Evolutionary conservation across 352 stramenopile species (phyloP).

Genomic region (Elongisporangium anandrum): DNA sequence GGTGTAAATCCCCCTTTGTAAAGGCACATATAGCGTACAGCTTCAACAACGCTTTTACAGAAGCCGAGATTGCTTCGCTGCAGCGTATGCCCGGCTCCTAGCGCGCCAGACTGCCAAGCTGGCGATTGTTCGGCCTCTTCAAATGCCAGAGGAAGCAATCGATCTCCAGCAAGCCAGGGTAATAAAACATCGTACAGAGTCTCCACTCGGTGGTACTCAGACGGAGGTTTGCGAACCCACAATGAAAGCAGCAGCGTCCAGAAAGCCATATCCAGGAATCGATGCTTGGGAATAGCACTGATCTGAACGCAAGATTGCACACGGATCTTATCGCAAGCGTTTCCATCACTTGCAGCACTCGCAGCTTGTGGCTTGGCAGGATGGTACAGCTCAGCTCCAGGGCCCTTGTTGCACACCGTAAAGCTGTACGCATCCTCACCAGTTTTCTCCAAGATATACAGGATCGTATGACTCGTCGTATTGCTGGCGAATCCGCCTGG

Average conservation of each 20-base stretch:
- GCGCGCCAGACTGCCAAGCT: constrained; percentile 22
- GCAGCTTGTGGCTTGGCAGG: constrained; percentile 6
- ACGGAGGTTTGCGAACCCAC: constrained; percentile 78
- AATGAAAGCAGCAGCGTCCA: constrained; percentile 83
- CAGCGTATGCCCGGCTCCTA: constrained; percentile 44
- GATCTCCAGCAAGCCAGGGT: constrained; percentile 79
- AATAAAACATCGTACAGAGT: constrained; percentile 88
- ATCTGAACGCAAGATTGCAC: constrained; percentile 79
- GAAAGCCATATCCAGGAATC: constrained; percentile 84
- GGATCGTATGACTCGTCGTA: constrained; percentile 61
- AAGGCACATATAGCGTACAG: constrained; percentile 65
- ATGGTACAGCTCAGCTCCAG: constrained; percentile 84
- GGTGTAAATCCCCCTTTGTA: constrained; percentile 48
- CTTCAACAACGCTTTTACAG: constrained; percentile 81
- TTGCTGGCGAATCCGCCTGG: constrained; percentile 81
- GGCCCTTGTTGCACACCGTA: constrained; percentile 87
- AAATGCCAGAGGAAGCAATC: constrained; percentile 60
- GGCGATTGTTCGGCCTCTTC: constrained; percentile 24
- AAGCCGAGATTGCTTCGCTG: constrained; percentile 75
- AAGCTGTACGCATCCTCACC: constrained; percentile 59
- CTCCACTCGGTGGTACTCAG: constrained; percentile 85
- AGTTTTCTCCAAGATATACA: constrained; percentile 82
- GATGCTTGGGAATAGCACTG: constrained; percentile 35
- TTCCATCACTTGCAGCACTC: constrained; percentile 12
- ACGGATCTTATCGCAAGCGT: constrained; percentile 61